Conservation (phyloP, 1,284 basidiomycete genomes). For the Phenoliferia sp. region DNA sequence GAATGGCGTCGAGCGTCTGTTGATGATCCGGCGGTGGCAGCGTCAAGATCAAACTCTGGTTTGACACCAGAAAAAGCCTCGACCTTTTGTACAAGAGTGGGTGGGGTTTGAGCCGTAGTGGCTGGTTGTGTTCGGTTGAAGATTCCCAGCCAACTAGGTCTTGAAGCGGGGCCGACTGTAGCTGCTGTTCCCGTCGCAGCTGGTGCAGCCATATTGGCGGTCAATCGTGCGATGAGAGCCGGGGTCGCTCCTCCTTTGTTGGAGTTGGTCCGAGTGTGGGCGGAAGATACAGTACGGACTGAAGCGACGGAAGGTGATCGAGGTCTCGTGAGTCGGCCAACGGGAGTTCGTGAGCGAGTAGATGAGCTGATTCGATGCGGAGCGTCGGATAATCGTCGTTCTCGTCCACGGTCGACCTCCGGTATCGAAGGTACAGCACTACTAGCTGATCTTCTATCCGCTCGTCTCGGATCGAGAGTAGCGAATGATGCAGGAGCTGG, state of each 20-base stretch:
- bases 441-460: too few species aligned
- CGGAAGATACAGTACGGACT: slow-evolving; percentile 3
- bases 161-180: neutral
- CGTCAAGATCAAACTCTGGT: slow-evolving; percentile 12
- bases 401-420: too few species aligned
- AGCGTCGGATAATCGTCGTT: too few species aligned
- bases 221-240: slow-evolving; percentile 28
- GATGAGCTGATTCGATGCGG: too few species aligned
- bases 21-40: too few species aligned
- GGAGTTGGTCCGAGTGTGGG: neutral
- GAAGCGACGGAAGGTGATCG: neutral
- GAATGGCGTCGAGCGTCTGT: too few species aligned
- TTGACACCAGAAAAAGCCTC: slow-evolving; percentile 21
- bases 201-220: neutral
- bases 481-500: too few species aligned
- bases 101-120: neutral
- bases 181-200: neutral
- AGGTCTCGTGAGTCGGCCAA: too few species aligned
- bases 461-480: too few species aligned
- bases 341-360: too few species aligned
- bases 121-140: slow-evolving; percentile 8
- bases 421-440: too few species aligned
- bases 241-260: slow-evolving; percentile 9
- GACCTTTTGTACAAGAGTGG: slow-evolving; percentile 24
- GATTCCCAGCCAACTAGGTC: slow-evolving; percentile 24